phyloP scores from a whole-genome alignment of 257 asterid genomes.

The Gentiana dahurica region DNA sequence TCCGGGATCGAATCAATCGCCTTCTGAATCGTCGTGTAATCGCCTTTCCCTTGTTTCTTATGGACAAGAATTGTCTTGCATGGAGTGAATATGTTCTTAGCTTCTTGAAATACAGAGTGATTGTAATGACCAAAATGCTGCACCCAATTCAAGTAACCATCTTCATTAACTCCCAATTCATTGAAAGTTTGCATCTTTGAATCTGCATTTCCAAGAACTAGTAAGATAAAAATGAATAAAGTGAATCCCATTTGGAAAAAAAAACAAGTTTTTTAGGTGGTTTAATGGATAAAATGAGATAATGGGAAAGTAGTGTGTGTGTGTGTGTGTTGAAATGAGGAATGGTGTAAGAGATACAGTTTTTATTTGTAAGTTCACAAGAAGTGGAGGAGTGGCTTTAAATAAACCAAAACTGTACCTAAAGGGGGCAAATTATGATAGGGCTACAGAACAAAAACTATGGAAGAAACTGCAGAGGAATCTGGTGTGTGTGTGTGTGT shows the following conservation, averaged over 20 bases:
- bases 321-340: neutral
- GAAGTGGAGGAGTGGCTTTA: neutral
- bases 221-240: neutral
- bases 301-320: neutral
- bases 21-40: slow-evolving; percentile 39
- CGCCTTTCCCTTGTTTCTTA: slow-evolving; percentile 48
- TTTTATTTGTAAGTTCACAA: neutral
- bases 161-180: slow-evolving; percentile 15
- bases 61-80: slow-evolving; percentile 55
- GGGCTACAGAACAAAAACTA: slow-evolving; percentile 11
- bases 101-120: slow-evolving; percentile 39
- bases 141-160: slow-evolving; percentile 54
- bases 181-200: slow-evolving; percentile 17
- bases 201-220: slow-evolving; percentile 20
- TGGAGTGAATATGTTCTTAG: slow-evolving; percentile 43
- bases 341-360: neutral
- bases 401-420: no score
- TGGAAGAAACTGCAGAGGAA: slow-evolving; percentile 9
- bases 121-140: slow-evolving; percentile 36
- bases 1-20: slow-evolving; percentile 67
- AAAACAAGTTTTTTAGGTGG: neutral
- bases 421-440: slow-evolving; percentile 5
- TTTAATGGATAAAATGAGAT: neutral
- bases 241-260: slow-evolving; percentile 13
- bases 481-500: slow-evolving; percentile 25